A percentile compares a stretch with the other conserved stretches of the same genome.
These are phyloP conservation scores for Leonotis leonurus DNA, from an alignment of 257 asterid species.

Conservation along the genomic window DNA sequence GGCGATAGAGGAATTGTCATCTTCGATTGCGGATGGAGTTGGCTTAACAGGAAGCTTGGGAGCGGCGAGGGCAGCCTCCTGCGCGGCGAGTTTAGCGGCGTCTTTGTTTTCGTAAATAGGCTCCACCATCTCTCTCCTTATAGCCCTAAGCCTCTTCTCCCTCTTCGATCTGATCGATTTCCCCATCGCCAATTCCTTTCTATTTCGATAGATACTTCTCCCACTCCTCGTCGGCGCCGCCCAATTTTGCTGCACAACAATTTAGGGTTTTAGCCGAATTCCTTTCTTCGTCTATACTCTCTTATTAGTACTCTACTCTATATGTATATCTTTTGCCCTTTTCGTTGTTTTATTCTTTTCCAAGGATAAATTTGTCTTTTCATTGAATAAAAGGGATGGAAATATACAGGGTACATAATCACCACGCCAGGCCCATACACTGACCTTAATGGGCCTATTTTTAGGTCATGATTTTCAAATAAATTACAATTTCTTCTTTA, in stretches of 20 bases:
- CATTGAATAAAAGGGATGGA: no score
- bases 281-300: neutral
- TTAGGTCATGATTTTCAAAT: no score
- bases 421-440: no score
- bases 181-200: constrained; percentile 53
- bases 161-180: constrained; percentile 86
- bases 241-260: neutral
- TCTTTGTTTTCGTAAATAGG: constrained; percentile 72
- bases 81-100: constrained; percentile 70
- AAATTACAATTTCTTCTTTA: no score
- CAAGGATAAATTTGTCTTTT: no score
- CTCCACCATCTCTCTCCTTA: constrained; percentile 76
- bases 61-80: constrained; percentile 83
- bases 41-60: constrained; percentile 71
- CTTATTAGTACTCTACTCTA: neutral
- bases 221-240: constrained; percentile 12
- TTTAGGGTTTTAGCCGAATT: neutral
- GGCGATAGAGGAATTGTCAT: constrained; percentile 6
- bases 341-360: no score
- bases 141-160: constrained; percentile 79
- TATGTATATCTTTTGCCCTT: neutral
- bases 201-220: neutral
- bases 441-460: no score
- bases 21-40: constrained; percentile 12
- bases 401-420: no score